These are phyloP conservation scores for Thelonectria blattea DNA, from an alignment of 2,329 filamentous ascomycete genomes.

Conservation along the genomic window DNA sequence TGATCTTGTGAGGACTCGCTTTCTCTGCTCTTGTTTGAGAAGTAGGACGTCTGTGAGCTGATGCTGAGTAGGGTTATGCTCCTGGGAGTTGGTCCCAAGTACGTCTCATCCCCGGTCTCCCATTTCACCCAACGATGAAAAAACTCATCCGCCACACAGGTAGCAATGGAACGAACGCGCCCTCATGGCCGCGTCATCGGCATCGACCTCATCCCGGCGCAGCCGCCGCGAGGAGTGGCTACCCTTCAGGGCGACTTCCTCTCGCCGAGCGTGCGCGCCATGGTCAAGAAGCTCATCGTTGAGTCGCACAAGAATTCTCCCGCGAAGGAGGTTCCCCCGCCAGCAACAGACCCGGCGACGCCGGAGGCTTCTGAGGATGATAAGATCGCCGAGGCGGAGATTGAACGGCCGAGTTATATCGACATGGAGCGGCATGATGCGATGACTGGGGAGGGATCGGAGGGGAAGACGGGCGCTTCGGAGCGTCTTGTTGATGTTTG, in stretches of 20 bases:
- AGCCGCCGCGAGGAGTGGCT: conserved; percentile 89
- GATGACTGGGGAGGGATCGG: not conserved
- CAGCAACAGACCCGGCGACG: conserved; percentile 4
- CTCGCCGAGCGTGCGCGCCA: conserved; percentile 71
- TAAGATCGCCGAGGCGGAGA: conserved; percentile 30
- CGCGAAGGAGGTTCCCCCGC: conserved; percentile 3
- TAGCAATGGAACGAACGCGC: conserved; percentile 78
- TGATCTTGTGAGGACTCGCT: conserved; percentile 69
- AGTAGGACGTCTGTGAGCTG: conserved; percentile 10
- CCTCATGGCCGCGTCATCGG: conserved; percentile 83
- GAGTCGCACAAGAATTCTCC: conserved; percentile 52
- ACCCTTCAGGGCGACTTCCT: conserved; percentile 96
- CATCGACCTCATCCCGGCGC: conserved; percentile 91
- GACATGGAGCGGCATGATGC: conserved; percentile 62
- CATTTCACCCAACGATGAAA: not conserved
- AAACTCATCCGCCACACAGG: conserved; percentile 52
- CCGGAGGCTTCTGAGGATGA: conserved; percentile 7
- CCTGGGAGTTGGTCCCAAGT: conserved; percentile 76
- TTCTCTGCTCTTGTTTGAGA: not conserved
- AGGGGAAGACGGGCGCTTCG: conserved; percentile 24
- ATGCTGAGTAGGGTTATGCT: conserved; percentile 70
- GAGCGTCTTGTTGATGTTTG: conserved; percentile 71
- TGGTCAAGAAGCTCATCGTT: conserved; percentile 78
- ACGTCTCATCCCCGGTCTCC: conserved; percentile 26
- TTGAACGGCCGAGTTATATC: conserved; percentile 65